Base-by-base conservation (phyloP, 257 asterid genomes). In the Coffea canephora region DNA sequence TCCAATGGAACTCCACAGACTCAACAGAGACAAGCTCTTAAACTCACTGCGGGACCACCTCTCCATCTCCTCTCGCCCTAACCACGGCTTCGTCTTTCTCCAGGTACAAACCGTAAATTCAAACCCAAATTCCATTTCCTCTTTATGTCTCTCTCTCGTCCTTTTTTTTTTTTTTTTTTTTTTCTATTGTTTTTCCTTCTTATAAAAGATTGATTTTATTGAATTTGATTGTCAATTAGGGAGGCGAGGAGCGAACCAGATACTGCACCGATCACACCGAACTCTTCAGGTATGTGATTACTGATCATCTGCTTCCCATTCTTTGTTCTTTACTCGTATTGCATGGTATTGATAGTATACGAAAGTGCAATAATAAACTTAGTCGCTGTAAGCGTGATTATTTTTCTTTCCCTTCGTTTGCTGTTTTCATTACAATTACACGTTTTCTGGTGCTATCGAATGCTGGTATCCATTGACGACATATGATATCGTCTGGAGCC, bases 221-320 rank as follows among this genome's bases (percentile, higher is more conserved):
- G n/a, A 48, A 69, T 71, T 62, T 25, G 49, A 14, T 52, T 19
- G 16, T 69, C 77, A 68, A 45, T 73, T 71, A 94, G 97, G 99
- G 98, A 6, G 98, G 99, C 5, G 97, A 91, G 83, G 99, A 95
- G 88, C 87, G 91, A 88, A 91, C 80, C 77, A 93, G 98, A 3
- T 81, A 95, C 85, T 91, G 96, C 89, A 93, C 98, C 0, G 97
- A 95, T 89, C 99, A 95, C 77, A 70, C 62, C 27, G 98, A 95
- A 79, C 85, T 93, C 79, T 95, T 93, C 82, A 94, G 98, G 97
- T 95, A 57, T 57, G 73, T 61, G 46, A 62, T 70, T 68, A 41
- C n/a, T 21, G 25, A 39, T 82, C n/a, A 67, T 74, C 66, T 70
- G 45, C 8, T 69, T 73, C 45, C 6, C 54, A 5, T 61, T 36